A percentile compares a stretch with the other conserved stretches of the same genome.
Evolutionary conservation across 257 asterid genomes (phyloP).

Genomic region (Solanum pennellii): DNA sequence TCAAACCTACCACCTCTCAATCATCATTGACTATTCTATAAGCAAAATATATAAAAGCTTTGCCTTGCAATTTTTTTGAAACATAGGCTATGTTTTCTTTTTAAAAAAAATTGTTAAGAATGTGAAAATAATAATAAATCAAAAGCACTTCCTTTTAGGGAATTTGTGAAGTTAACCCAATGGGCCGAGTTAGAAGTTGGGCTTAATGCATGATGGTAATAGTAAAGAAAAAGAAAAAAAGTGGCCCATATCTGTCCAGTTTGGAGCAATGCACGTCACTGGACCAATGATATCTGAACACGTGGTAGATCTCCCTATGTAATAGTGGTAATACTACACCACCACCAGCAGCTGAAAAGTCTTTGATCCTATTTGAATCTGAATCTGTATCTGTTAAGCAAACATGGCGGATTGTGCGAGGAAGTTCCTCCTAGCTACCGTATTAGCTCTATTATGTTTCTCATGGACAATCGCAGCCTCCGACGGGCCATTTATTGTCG

Average conservation of each 20-base stretch:
- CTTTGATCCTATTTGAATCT: background rate
- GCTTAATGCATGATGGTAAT: background rate
- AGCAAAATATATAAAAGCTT: no score
- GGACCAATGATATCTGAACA: background rate
- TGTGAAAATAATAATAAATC: no score
- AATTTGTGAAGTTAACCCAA: background rate
- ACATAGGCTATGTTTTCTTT: background rate
- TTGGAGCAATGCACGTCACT: background rate
- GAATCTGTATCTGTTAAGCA: background rate
- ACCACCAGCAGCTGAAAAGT: background rate
- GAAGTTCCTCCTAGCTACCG: conserved; percentile 13
- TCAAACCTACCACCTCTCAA: no score
- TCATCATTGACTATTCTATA: no score
- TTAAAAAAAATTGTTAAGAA: background rate
- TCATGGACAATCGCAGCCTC: conserved; percentile 29
- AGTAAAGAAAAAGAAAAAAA: background rate
- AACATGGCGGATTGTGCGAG: conserved; percentile 19
- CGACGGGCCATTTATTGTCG: conserved; percentile 68
- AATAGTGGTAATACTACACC: background rate
- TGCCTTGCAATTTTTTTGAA: background rate
- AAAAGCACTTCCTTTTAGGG: background rate
- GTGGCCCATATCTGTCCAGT: background rate
- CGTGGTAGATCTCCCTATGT: background rate
- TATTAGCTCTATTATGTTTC: conserved; percentile 15
- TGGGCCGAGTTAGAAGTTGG: background rate